Evolutionary conservation across 1,284 basidiomycete genomes (phyloP).

Genomic region (Apiotrichum laibachii): DNA sequence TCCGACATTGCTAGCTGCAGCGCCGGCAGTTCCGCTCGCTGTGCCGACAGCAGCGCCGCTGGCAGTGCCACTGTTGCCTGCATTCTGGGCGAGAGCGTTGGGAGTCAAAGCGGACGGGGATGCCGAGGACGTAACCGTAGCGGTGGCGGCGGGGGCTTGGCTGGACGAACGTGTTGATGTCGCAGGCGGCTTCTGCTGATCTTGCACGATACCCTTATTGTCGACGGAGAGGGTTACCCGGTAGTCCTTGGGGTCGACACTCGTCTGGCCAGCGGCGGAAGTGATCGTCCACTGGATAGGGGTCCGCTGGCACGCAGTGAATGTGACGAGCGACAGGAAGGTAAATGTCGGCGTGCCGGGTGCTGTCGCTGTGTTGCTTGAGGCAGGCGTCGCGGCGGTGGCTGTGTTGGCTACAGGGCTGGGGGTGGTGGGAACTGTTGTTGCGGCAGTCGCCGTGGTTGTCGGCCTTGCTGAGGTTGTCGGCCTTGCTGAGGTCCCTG

Average conservation of each 20-base stretch:
- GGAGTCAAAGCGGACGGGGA: not conserved
- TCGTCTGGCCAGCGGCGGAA: not conserved
- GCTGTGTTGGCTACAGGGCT: not conserved
- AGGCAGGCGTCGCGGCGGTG: not conserved
- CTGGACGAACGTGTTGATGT: not conserved
- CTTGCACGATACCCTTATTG: constrained; percentile 27
- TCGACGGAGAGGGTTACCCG: constrained; percentile 31
- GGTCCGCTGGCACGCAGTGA: constrained; percentile 22
- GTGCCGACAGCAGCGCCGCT: too few species aligned
- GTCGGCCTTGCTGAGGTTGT: not conserved
- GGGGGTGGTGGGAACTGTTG: not conserved
- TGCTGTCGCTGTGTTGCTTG: not conserved
- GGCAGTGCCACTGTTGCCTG: not conserved
- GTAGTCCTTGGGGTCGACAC: constrained; percentile 3
- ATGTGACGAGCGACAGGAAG: constrained; percentile 17
- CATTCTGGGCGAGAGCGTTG: too few species aligned
- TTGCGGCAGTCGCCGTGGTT: not conserved
- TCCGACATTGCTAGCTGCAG: too few species aligned
- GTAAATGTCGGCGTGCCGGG: constrained; percentile 17
- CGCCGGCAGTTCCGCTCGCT: too few species aligned
- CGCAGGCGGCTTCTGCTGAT: not conserved
- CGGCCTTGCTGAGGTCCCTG: not conserved
- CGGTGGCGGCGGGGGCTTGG: not conserved
- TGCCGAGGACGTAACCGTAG: not conserved
- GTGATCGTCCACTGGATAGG: constrained; percentile 1